A percentile compares a stretch with the other conserved stretches of the same genome.
phyloP scores from a whole-genome alignment of 768 basidiomycete genomes.

The Hemileccinum rubropunctum region DNA sequence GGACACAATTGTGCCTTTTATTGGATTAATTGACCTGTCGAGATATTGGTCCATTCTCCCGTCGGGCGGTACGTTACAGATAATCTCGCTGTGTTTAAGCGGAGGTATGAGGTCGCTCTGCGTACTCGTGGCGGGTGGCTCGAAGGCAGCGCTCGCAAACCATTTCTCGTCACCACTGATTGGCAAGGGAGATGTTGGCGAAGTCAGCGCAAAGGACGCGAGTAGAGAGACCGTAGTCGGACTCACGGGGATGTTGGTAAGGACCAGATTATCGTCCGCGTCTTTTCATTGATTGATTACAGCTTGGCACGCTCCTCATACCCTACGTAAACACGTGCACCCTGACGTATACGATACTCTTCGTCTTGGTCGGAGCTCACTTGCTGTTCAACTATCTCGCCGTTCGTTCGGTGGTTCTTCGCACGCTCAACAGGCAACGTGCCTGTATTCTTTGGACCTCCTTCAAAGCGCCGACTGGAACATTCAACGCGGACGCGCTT shows the following conservation, averaged over 20 bases:
- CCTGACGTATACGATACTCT: slow-evolving; percentile 50
- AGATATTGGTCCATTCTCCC: slow-evolving; percentile 33
- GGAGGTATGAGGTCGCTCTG: slow-evolving; percentile 59
- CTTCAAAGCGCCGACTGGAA: slow-evolving; percentile 11
- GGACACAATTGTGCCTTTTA: slow-evolving; percentile 57
- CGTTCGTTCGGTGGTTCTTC: slow-evolving; percentile 55
- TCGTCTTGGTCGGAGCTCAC: slow-evolving; percentile 52
- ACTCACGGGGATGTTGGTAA: slow-evolving; percentile 63
- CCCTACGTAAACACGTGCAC: slow-evolving; percentile 48
- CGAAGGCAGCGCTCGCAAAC: slow-evolving; percentile 65
- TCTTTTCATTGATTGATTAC: slow-evolving; percentile 1
- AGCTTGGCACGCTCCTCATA: slow-evolving; percentile 62
- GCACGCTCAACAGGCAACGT: slow-evolving; percentile 60
- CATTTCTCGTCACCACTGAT: slow-evolving; percentile 56
- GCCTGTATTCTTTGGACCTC: slow-evolving; percentile 49
- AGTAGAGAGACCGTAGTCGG: slow-evolving; percentile 72
- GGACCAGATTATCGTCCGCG: slow-evolving; percentile 11
- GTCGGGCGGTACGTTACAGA: slow-evolving; percentile 36
- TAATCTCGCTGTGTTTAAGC: slow-evolving; percentile 53
- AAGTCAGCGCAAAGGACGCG: slow-evolving; percentile 68
- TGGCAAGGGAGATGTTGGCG: slow-evolving; percentile 62
- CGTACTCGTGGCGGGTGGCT: slow-evolving; percentile 62
- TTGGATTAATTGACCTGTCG: slow-evolving; percentile 34
- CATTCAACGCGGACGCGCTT: slow-evolving; percentile 9
- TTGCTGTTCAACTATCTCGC: slow-evolving; percentile 58